Base-by-base conservation (phyloP, 2,329 filamentous ascomycete species). In the Metarhizium sp. region DNA sequence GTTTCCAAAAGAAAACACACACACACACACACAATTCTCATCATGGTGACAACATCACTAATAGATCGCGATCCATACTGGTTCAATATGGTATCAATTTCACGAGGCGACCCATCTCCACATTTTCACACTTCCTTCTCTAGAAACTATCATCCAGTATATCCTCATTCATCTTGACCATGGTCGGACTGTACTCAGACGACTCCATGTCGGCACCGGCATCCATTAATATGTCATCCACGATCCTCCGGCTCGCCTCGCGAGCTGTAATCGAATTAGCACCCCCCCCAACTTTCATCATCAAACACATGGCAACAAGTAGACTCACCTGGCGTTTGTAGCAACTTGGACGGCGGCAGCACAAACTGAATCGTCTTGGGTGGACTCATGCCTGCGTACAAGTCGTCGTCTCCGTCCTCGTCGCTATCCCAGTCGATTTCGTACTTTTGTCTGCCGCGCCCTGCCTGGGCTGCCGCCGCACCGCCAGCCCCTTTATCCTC, bases 311-410 rank as follows among this genome's bases (percentile, higher is more conserved):
- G 25, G 25, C 25, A 25, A n/a, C 13, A 30, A 47, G 36, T 45
- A 47, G 29, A 57, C 81, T 67, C 72, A 88, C 85, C 86, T 59
- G 89, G 90, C 51, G 90, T 95, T 68, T 92, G 89, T 67, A 92
- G 70, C 25, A 95, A 73, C 66, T 88, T 85, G 45, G 85, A 88
- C 53, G 87, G 86, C 52, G 88, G 88, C 50, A 95, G 73, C 48
- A 87, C 86, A 69, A 95, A 95, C 65, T 92, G 88, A 58, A 95
- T 92, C 11, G 90, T 94, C 76, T 97, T 97, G 0, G 94, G 94
- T 32, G 94, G 94, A 65, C 90, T 96, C 71, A 91, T 86, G 6
- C 86, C 89, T 6, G 80, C 80, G 57, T 87, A 85, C 6, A 82
- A 66, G 46, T 78, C 81, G 29, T 78, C 78, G 43, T 81, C 81